Percentiles rank a stretch among this genome's conserved stretches.
phyloP scores from a whole-genome alignment of 129 eudicot species.

The Tagetes patula region DNA sequence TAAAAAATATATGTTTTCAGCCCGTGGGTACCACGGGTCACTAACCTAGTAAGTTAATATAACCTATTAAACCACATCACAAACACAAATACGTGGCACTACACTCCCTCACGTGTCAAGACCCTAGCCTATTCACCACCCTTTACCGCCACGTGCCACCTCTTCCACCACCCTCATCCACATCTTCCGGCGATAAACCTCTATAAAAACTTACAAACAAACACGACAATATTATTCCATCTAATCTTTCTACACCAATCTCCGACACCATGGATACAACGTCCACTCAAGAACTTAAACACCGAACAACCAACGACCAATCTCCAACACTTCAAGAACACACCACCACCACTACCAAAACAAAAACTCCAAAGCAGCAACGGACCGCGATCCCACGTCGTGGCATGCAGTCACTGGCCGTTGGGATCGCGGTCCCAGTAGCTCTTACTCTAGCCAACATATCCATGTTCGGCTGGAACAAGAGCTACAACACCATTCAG shows the following conservation, averaged over 20 bases:
- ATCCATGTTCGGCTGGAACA: conserved; percentile 46
- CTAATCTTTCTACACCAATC: not conserved
- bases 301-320: conserved; percentile 38
- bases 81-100: conserved; percentile 23
- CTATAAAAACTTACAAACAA: conserved; percentile 4
- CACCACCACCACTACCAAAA: not conserved
- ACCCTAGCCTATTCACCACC: not conserved
- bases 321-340: not conserved
- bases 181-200: conserved; percentile 17
- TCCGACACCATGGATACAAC: conserved; percentile 23
- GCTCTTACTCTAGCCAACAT: conserved; percentile 53
- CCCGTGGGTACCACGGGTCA: too few species aligned
- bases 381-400: conserved; percentile 52
- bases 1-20: too few species aligned
- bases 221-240: not conserved
- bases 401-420: conserved; percentile 58
- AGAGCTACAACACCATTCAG: conserved; percentile 22
- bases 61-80: too few species aligned
- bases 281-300: conserved; percentile 43
- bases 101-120: conserved; percentile 32
- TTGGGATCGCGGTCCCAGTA: conserved; percentile 64
- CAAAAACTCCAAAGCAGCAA: not conserved
- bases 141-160: conserved; percentile 35
- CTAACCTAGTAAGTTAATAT: too few species aligned
- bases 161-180: conserved; percentile 1